A percentile compares a stretch with the other conserved stretches of the same genome.
These are phyloP conservation scores for Fusarium sp. DNA, from an alignment of 2,329 filamentous ascomycete genomes.

Conservation along the genomic window DNA sequence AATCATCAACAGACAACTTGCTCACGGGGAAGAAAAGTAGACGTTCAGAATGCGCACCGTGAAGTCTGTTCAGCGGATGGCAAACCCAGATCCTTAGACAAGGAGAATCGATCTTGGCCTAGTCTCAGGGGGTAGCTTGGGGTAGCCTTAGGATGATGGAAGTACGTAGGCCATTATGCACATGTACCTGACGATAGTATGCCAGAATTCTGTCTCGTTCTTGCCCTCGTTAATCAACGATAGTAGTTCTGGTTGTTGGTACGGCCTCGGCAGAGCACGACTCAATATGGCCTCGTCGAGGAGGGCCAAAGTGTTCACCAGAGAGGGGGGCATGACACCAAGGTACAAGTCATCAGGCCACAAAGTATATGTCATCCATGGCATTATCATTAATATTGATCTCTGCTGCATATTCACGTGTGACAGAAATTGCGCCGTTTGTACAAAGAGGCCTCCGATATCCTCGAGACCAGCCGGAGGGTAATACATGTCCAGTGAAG, in stretches of 20 bases:
- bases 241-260: background rate
- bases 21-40: background rate
- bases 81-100: background rate
- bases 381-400: slow-evolving; percentile 45
- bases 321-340: background rate
- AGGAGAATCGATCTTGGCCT: background rate
- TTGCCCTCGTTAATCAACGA: background rate
- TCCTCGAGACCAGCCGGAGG: slow-evolving; percentile 15
- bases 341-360: background rate
- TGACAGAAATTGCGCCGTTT: slow-evolving; percentile 30
- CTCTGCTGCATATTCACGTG: slow-evolving; percentile 25
- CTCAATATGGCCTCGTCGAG: background rate
- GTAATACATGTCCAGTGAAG: slow-evolving; percentile 39
- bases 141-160: background rate
- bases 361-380: slow-evolving; percentile 32
- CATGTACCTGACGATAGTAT: background rate
- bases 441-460: slow-evolving; percentile 37
- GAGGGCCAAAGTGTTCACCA: background rate
- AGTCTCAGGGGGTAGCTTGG: background rate
- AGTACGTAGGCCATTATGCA: background rate
- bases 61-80: background rate
- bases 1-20: background rate
- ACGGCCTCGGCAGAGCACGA: background rate
- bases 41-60: background rate
- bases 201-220: background rate